Evolutionary conservation across 352 stramenopile species (phyloP).

Genomic region (Phytophthora hibernalis): DNA sequence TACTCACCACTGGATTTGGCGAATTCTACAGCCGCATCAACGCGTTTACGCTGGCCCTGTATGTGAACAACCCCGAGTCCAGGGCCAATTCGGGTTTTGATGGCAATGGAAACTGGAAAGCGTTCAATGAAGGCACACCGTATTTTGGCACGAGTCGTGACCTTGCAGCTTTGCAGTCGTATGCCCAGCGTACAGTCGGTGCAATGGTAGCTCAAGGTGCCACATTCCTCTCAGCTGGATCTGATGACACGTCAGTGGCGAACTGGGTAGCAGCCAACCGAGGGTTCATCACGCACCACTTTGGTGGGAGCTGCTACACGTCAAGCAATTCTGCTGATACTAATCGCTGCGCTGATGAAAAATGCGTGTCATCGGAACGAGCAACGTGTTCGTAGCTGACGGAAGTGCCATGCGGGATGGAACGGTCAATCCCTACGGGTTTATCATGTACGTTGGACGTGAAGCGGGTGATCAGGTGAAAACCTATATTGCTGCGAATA

Average conservation of each 20-base stretch:
- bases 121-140: conserved; percentile 41
- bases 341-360: conserved; percentile 65
- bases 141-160: conserved; percentile 58
- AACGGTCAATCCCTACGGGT: conserved; percentile 72
- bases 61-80: conserved; percentile 70
- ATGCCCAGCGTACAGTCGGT: conserved; percentile 46
- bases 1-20: conserved; percentile 51
- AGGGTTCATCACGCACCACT: conserved; percentile 62
- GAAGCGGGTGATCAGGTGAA: conserved; percentile 53
- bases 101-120: conserved; percentile 46
- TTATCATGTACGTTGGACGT: conserved; percentile 73
- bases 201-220: conserved; percentile 43
- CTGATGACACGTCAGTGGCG: conserved; percentile 33
- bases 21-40: conserved; percentile 38
- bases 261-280: conserved; percentile 55
- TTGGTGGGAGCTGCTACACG: conserved; percentile 71
- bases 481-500: conserved; percentile 33
- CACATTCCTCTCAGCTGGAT: conserved; percentile 47
- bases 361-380: conserved; percentile 64
- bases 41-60: conserved; percentile 52
- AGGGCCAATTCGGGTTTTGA: conserved; percentile 50
- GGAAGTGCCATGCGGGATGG: conserved; percentile 60
- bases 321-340: conserved; percentile 49
- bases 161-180: conserved; percentile 57
- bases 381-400: conserved; percentile 70